Evolutionary conservation across 2,329 filamentous ascomycete species (phyloP).

Genomic region (Aspergillus quadrilineatus): DNA sequence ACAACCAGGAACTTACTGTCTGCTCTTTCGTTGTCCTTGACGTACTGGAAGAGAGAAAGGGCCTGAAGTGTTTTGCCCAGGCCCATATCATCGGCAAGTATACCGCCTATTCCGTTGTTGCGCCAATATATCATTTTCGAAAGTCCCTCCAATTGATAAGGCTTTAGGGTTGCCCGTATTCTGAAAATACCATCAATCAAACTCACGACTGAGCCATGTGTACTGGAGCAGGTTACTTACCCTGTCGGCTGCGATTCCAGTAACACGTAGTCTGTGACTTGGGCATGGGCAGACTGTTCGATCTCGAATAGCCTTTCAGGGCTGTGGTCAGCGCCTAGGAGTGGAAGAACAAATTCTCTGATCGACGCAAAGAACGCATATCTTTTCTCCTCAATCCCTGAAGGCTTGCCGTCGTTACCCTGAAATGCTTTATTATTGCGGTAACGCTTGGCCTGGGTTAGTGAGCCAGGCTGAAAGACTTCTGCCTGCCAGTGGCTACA

Average conservation of each 20-base stretch:
- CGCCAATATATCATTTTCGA: slow-evolving; percentile 48
- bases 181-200: not conserved
- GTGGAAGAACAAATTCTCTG: not conserved
- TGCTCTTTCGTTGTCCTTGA: slow-evolving; percentile 40
- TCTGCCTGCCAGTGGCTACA: not conserved
- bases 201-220: not conserved
- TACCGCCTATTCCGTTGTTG: slow-evolving; percentile 27
- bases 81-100: slow-evolving; percentile 34
- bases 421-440: not conserved
- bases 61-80: slow-evolving; percentile 32
- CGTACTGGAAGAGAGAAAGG: slow-evolving; percentile 47
- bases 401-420: not conserved
- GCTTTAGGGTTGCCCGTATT: slow-evolving; percentile 52
- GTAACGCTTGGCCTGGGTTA: not conserved
- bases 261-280: not conserved
- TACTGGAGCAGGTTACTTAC: not conserved
- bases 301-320: not conserved
- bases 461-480: not conserved
- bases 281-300: not conserved
- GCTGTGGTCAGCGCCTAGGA: not conserved
- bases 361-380: not conserved
- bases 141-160: slow-evolving; percentile 52
- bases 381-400: not conserved
- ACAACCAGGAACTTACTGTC: slow-evolving; percentile 39
- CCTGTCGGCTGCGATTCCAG: not conserved